Base-by-base conservation (phyloP, 768 basidiomycete species). In the Boletellus ananiceps region DNA sequence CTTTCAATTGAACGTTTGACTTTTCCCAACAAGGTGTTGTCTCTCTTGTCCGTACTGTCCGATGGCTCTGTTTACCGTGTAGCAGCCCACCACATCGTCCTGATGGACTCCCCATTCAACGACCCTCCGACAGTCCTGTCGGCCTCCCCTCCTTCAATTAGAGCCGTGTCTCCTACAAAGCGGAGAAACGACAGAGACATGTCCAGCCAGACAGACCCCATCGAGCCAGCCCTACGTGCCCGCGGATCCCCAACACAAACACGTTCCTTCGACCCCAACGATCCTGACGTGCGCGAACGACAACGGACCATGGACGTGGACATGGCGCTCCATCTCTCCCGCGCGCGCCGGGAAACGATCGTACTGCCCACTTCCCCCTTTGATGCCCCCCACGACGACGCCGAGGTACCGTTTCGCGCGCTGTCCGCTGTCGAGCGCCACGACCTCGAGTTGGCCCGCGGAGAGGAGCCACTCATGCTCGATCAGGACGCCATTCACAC, bases 231-330 rank as follows among this genome's bases (percentile, higher is more conserved):
- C 35, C 52, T 70, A 5, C 75, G 71, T 1, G 64, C 76, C 41
- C 76, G 83, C 19, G 75, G 74, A 48, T 86, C 86, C 1, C 86
- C 88, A 0, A 81, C 80, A 3, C 67, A 86, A 14, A 63, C 69
- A 1, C 79, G 85, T 37, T 76, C 85, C 8, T 77, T 79, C 52
- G 83, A 88, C 62, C 79, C 76, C 9, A 76, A 83, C 71, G 84
- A 89, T 61, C 82, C 86, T 0, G 80, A 88, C 46, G 81, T 81
- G 16, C 75, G 84, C 47, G 93, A 96, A 66, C 82, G 93, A 16
- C 93, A 97, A 73, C 80, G 88, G 32, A 83, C 90, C 6, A 89
- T 96, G 85, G 94, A 97, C 60, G 89, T 89, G 0, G 93, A 94
- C 60, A 91, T 92, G 87, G 90, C 88, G 46, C 78, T 89, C 63